phyloP scores from a whole-genome alignment of 805 yeast species.

The Torulaspora delbrueckii region DNA sequence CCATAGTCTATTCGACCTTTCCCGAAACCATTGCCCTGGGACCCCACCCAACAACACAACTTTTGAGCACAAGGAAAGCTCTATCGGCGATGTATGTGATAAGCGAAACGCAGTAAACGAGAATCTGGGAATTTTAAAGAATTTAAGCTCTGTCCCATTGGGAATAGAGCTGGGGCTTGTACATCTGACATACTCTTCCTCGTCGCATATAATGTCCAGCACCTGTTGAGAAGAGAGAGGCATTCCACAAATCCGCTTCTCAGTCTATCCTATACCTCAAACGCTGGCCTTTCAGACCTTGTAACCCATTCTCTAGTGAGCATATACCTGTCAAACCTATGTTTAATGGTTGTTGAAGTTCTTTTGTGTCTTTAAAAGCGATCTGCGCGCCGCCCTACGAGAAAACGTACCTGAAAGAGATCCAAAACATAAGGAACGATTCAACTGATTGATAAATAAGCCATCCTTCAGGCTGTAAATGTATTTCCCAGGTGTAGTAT shows the following conservation, averaged over 20 bases:
- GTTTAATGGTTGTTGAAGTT: neutral
- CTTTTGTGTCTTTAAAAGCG: neutral
- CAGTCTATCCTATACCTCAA: neutral
- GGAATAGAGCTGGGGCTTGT: conserved; percentile 9
- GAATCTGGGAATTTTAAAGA: conserved; percentile 40
- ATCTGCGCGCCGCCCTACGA: neutral
- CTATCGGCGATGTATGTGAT: conserved; percentile 45
- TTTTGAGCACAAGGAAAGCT: conserved; percentile 46
- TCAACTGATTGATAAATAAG: neutral
- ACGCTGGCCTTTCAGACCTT: neutral
- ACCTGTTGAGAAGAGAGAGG: conserved; percentile 11
- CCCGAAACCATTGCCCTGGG: conserved; percentile 51
- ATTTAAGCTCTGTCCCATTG: conserved; percentile 4
- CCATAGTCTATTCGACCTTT: conserved; percentile 14
- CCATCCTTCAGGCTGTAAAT: no score
- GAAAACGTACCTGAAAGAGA: neutral
- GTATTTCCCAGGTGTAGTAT: no score
- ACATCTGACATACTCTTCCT: conserved; percentile 16
- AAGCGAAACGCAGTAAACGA: conserved; percentile 63
- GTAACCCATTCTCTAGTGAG: neutral
- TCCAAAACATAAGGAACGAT: neutral
- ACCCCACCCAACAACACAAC: conserved; percentile 52
- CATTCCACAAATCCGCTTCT: conserved; percentile 11
- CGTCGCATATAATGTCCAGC: conserved; percentile 20
- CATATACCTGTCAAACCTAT: neutral